Conservation (phyloP, 805 yeast genomes). For the Ogataea dorogensis region DNA sequence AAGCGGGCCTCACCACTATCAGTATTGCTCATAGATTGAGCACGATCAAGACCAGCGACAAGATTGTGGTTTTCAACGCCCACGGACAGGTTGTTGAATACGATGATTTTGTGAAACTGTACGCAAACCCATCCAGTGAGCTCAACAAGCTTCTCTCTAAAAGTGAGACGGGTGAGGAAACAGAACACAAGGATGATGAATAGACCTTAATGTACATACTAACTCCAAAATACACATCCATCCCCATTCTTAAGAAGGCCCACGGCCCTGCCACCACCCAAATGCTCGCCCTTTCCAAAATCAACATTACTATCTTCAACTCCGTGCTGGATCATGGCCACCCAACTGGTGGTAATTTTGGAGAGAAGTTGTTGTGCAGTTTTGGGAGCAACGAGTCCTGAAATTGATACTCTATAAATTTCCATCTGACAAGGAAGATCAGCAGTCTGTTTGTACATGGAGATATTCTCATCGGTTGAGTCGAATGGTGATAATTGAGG, state of each 20-base stretch:
- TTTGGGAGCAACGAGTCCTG: constrained; percentile 22
- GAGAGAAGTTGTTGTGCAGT: constrained; percentile 2
- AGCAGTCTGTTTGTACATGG: constrained; percentile 22
- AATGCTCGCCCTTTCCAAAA: constrained; percentile 31
- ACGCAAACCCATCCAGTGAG: constrained; percentile 43
- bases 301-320: constrained; percentile 29
- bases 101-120: constrained; percentile 56
- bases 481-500: constrained; percentile 24
- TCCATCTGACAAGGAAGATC: constrained; percentile 10
- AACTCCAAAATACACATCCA: constrained; percentile 30
- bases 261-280: constrained; percentile 31
- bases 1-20: constrained; percentile 66
- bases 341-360: constrained; percentile 22
- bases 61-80: constrained; percentile 71
- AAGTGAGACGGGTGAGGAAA: constrained; percentile 27
- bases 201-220: constrained; percentile 7
- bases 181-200: constrained; percentile 22
- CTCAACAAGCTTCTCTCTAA: constrained; percentile 42
- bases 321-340: constrained; percentile 29
- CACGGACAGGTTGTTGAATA: constrained; percentile 73
- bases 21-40: constrained; percentile 90
- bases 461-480: constrained; percentile 26
- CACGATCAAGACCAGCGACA: constrained; percentile 79
- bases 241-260: constrained; percentile 19
- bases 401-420: constrained; percentile 16